Evolutionary conservation across 2,329 filamentous ascomycete species (phyloP).

Genomic region (Graphium sp.): DNA sequence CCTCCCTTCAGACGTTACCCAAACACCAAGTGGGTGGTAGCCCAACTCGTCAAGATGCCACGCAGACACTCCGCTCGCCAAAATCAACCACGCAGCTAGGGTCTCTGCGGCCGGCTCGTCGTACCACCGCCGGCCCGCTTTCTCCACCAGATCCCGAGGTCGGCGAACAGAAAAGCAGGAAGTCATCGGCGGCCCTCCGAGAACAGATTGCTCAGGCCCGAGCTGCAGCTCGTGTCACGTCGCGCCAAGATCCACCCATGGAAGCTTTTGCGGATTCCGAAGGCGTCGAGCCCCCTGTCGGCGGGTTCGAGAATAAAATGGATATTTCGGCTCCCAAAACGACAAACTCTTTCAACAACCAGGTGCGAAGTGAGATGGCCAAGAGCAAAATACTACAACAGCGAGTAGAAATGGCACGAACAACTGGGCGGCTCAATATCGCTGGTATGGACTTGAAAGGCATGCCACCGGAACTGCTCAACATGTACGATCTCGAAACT

Average conservation of each 20-base stretch:
- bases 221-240: slow-evolving; percentile 50
- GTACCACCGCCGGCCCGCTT: slow-evolving; percentile 1
- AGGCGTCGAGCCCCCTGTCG: slow-evolving; percentile 15
- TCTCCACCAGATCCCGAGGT: slow-evolving; percentile 2
- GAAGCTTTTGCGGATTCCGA: neutral
- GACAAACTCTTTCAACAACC: slow-evolving; percentile 56
- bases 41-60: slow-evolving; percentile 3
- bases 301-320: slow-evolving; percentile 24
- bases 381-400: slow-evolving; percentile 54
- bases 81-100: slow-evolving; percentile 5
- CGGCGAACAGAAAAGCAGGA: slow-evolving; percentile 18
- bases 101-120: too few species aligned
- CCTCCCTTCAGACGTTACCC: too few species aligned
- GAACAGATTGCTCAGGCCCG: slow-evolving; percentile 91
- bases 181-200: slow-evolving; percentile 65
- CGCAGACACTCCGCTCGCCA: neutral
- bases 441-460: slow-evolving; percentile 64
- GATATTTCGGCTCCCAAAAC: slow-evolving; percentile 7
- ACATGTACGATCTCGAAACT: slow-evolving; percentile 74
- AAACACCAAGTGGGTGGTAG: too few species aligned
- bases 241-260: slow-evolving; percentile 11
- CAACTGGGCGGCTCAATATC: slow-evolving; percentile 73
- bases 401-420: slow-evolving; percentile 55
- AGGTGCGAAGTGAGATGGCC: slow-evolving; percentile 36
- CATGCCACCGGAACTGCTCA: slow-evolving; percentile 68